Percentiles rank a stretch among this genome's conserved stretches.
These are phyloP conservation scores for Eutypa lata DNA, from an alignment of 2,329 filamentous ascomycete species.

Conservation along the genomic window DNA sequence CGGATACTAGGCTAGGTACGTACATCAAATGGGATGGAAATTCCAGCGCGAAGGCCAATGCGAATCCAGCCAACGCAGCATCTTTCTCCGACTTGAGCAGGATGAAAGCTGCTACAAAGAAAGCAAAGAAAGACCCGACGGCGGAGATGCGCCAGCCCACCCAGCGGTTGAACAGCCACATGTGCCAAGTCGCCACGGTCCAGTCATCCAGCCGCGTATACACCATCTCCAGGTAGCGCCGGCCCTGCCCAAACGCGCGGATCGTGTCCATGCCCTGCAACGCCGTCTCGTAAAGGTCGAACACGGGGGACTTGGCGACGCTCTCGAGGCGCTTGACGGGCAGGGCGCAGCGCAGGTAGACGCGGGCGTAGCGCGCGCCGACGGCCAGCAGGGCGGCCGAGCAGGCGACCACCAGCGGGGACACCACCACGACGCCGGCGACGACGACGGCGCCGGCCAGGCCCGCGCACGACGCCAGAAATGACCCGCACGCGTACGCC, in stretches of 20 bases:
- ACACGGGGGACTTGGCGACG: constrained; percentile 73
- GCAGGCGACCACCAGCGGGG: constrained; percentile 61
- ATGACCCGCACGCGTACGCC: constrained; percentile 56
- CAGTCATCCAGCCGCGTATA: constrained; percentile 67
- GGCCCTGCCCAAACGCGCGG: constrained; percentile 67
- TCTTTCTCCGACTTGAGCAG: constrained; percentile 60
- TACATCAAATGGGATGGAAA: too few relatives aligned
- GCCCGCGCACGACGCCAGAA: too few relatives aligned
- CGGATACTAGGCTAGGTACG: too few relatives aligned
- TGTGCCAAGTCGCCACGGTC: constrained; percentile 61
- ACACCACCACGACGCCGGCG: constrained; percentile 65
- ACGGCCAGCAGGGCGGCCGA: constrained; percentile 56
- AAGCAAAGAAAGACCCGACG: constrained; percentile 66
- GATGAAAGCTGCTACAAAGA: constrained; percentile 62
- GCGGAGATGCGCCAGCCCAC: constrained; percentile 69
- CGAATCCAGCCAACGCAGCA: constrained; percentile 71
- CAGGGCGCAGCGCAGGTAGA: constrained; percentile 68
- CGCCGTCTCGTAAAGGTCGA: constrained; percentile 74
- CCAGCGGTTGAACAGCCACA: constrained; percentile 75
- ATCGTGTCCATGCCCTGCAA: constrained; percentile 73
- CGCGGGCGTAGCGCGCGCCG: constrained; percentile 55
- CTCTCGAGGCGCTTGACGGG: constrained; percentile 77
- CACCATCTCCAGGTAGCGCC: constrained; percentile 68
- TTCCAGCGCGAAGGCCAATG: constrained; percentile 68
- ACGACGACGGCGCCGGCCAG: constrained; percentile 66